Conservation (phyloP, 2,329 filamentous ascomycete species). For the Magnaporthiopsis rhizophila region DNA sequence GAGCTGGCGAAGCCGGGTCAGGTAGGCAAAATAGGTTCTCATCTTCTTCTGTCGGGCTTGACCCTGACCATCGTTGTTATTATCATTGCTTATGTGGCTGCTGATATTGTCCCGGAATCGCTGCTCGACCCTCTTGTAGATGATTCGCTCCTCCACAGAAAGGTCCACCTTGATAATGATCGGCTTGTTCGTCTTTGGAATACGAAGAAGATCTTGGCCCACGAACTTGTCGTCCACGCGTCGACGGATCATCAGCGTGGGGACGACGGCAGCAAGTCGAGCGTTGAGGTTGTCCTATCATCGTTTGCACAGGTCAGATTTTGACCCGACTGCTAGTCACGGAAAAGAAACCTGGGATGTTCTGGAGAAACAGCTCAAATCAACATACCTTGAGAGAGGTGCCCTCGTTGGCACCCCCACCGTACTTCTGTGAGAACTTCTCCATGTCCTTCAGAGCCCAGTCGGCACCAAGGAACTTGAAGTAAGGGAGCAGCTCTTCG, state of each 20-base stretch:
- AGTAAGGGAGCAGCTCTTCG: slow-evolving; percentile 10
- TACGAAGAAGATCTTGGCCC: slow-evolving; percentile 17
- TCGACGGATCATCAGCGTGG: slow-evolving; percentile 8
- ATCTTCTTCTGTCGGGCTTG: neutral
- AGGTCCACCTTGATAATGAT: slow-evolving; percentile 18
- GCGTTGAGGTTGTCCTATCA: neutral
- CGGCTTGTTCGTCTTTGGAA: slow-evolving; percentile 13
- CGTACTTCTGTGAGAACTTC: slow-evolving; percentile 14
- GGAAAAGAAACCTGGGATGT: too few species aligned
- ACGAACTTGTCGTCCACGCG: slow-evolving; percentile 20
- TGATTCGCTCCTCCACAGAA: slow-evolving; percentile 17
- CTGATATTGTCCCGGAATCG: slow-evolving; percentile 8
- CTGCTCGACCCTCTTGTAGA: slow-evolving; percentile 6
- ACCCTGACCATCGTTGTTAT: slow-evolving; percentile 1
- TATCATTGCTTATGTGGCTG: neutral
- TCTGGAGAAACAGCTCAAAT: too few species aligned
- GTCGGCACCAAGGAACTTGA: slow-evolving; percentile 11
- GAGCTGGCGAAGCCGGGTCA: slow-evolving; percentile 11
- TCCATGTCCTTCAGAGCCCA: slow-evolving; percentile 6
- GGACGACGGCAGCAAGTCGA: slow-evolving; percentile 10
- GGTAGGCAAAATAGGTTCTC: slow-evolving; percentile 7
- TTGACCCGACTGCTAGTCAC: neutral
- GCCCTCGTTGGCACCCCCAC: neutral
- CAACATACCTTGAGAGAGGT: neutral
- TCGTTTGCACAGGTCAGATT: neutral